Conservation (phyloP, 2,329 filamentous ascomycete species). For the Diaporthe vexans region DNA sequence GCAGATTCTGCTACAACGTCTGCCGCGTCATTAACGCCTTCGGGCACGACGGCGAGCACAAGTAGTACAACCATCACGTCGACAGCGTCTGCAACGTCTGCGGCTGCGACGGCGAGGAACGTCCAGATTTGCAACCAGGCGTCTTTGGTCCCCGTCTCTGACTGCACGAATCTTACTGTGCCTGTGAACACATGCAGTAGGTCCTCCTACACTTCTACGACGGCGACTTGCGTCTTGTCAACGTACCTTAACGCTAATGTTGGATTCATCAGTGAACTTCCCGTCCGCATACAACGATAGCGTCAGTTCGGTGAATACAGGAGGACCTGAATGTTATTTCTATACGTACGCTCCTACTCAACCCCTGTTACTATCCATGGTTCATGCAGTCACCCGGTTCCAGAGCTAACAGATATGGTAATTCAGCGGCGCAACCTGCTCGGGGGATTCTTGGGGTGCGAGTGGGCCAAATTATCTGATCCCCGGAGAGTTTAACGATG, state of each 20-base stretch:
- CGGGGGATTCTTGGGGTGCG: constrained; percentile 26
- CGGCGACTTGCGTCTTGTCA: background rate
- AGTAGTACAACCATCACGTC: background rate
- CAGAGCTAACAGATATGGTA: background rate
- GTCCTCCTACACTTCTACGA: background rate
- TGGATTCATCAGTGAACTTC: constrained; percentile 12
- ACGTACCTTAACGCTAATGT: background rate
- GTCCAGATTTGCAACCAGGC: constrained; percentile 35
- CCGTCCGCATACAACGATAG: constrained; percentile 16
- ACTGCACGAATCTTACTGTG: constrained; percentile 28
- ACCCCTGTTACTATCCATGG: background rate
- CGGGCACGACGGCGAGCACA: background rate
- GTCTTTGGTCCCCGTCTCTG: constrained; percentile 4
- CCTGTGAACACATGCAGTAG: constrained; percentile 33
- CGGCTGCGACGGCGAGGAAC: constrained; percentile 12
- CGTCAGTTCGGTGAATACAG: constrained; percentile 33
- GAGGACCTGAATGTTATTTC: constrained; percentile 22
- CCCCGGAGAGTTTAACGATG: constrained; percentile 29
- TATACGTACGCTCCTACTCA: constrained; percentile 7
- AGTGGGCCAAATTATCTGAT: constrained; percentile 31
- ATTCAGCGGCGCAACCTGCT: constrained; percentile 8
- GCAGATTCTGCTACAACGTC: background rate
- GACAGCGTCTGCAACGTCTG: constrained; percentile 10
- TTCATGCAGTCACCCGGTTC: background rate
- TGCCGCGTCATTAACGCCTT: background rate